Evolutionary conservation across 2,329 filamentous ascomycete genomes (phyloP).

Genomic region (Biscogniauxia sp.): DNA sequence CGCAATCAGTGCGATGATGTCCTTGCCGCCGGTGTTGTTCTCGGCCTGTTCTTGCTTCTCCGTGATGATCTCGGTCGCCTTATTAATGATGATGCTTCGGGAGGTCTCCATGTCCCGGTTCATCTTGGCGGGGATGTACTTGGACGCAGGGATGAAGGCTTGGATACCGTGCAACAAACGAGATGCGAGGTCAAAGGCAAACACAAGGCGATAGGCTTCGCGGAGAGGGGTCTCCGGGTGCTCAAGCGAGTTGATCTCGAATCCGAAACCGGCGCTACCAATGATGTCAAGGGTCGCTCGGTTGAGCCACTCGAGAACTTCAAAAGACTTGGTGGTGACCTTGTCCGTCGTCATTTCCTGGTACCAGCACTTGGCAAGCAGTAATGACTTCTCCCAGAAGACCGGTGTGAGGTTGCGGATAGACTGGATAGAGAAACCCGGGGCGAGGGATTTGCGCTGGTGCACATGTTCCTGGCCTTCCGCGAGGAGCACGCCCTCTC

Average conservation of each 20-base stretch:
- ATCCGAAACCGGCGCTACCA: constrained; percentile 40
- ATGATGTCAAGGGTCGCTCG: constrained; percentile 44
- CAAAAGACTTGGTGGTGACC: constrained; percentile 32
- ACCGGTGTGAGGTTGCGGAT: constrained; percentile 37
- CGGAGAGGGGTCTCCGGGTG: constrained; percentile 36
- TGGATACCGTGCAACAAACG: constrained; percentile 41
- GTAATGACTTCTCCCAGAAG: constrained; percentile 41
- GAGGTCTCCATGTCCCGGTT: constrained; percentile 37
- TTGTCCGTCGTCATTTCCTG: constrained; percentile 32
- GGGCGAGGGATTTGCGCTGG: constrained; percentile 39
- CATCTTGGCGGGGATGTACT: constrained; percentile 37
- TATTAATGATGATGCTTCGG: constrained; percentile 35
- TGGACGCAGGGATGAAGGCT: constrained; percentile 39
- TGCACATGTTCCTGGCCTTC: constrained; percentile 41
- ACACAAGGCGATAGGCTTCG: constrained; percentile 41
- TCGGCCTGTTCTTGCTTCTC: constrained; percentile 35
- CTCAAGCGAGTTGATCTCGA: constrained; percentile 39
- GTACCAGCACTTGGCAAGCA: constrained; percentile 42
- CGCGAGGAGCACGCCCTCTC: constrained; percentile 41
- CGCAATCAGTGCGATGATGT: constrained; percentile 40
- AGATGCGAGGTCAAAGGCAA: constrained; percentile 38
- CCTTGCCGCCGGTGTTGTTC: constrained; percentile 31
- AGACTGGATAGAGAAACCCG: constrained; percentile 38
- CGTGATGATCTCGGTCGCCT: constrained; percentile 36
- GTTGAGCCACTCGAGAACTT: constrained; percentile 43